A percentile compares a stretch with the other conserved stretches of the same genome.
phyloP scores from a whole-genome alignment of 768 basidiomycete genomes.

The Termitomyces sp. region DNA sequence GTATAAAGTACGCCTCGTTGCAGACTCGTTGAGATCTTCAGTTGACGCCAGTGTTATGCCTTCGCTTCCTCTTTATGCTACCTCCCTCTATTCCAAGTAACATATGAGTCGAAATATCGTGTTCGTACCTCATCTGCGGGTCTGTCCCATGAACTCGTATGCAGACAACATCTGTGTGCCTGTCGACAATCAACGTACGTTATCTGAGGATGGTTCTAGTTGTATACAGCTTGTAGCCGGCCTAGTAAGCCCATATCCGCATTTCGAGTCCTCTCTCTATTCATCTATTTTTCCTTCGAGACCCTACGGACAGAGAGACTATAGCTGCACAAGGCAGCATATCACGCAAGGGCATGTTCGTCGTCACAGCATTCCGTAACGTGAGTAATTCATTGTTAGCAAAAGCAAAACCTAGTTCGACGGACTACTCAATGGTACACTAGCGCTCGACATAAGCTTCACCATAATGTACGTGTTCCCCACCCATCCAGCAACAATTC shows the following conservation, averaged over 20 bases:
- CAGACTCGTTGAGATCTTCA: background rate
- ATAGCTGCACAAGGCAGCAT: constrained; percentile 74
- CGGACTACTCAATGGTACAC: constrained; percentile 62
- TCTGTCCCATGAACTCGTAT: background rate
- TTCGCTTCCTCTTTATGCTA: constrained; percentile 66
- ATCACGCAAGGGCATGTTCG: constrained; percentile 65
- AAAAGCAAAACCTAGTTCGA: constrained; percentile 40
- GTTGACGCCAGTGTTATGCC: constrained; percentile 31
- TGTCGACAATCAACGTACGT: constrained; percentile 54
- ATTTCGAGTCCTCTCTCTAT: constrained; percentile 1
- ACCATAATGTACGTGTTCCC: constrained; percentile 43
- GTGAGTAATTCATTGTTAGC: constrained; percentile 24
- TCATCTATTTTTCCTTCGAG: constrained; percentile 18
- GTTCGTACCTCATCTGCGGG: constrained; percentile 18
- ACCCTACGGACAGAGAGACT: constrained; percentile 58
- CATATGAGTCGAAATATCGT: constrained; percentile 52
- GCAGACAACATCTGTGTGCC: constrained; percentile 55
- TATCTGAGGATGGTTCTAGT: constrained; percentile 49
- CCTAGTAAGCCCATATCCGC: constrained; percentile 29
- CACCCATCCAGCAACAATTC: constrained; percentile 38
- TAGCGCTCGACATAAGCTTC: constrained; percentile 57
- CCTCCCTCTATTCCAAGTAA: constrained; percentile 70
- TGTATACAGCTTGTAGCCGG: constrained; percentile 55
- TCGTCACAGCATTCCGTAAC: constrained; percentile 66
- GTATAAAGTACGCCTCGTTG: constrained; percentile 45